phyloP scores from a whole-genome alignment of 495 filamentous ascomycete species.

The Penicillium roqueforti region DNA sequence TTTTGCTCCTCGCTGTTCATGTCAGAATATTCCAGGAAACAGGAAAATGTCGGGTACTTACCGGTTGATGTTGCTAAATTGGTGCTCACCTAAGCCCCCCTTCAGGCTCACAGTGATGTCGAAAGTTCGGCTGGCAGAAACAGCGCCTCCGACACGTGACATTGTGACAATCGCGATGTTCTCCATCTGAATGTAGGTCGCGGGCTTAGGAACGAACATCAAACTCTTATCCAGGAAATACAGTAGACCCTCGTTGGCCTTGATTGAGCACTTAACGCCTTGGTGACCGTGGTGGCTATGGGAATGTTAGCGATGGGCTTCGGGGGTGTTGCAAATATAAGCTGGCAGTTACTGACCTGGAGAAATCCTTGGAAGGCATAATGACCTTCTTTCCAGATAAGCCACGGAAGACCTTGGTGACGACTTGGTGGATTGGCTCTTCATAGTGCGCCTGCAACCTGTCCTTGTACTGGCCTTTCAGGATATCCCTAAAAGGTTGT shows the following conservation, averaged over 20 bases:
- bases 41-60: conserved; percentile 23
- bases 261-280: conserved; percentile 98
- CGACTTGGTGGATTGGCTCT: conserved; percentile 82
- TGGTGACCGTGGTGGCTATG: conserved; percentile 81
- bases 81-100: conserved; percentile 69
- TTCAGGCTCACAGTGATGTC: conserved; percentile 93
- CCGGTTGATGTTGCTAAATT: conserved; percentile 99
- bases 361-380: conserved; percentile 89
- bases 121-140: conserved; percentile 92
- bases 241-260: conserved; percentile 94
- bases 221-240: conserved; percentile 98
- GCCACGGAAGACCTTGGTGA: conserved; percentile 90
- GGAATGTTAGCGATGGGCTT: background rate
- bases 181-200: conserved; percentile 92
- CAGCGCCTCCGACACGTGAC: conserved; percentile 89
- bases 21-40: conserved; percentile 1
- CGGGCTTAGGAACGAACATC: conserved; percentile 98
- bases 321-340: background rate
- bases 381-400: conserved; percentile 91
- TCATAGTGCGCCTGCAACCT: conserved; percentile 87
- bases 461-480: conserved; percentile 83
- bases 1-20: conserved; percentile 80
- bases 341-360: conserved; percentile 43
- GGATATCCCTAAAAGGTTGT: conserved; percentile 41
- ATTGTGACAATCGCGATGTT: conserved; percentile 85